A percentile compares a stretch with the other conserved stretches of the same genome.
Evolutionary conservation across 148 eudicot species (phyloP).

Genomic region (Chenopodium quinoa): DNA sequence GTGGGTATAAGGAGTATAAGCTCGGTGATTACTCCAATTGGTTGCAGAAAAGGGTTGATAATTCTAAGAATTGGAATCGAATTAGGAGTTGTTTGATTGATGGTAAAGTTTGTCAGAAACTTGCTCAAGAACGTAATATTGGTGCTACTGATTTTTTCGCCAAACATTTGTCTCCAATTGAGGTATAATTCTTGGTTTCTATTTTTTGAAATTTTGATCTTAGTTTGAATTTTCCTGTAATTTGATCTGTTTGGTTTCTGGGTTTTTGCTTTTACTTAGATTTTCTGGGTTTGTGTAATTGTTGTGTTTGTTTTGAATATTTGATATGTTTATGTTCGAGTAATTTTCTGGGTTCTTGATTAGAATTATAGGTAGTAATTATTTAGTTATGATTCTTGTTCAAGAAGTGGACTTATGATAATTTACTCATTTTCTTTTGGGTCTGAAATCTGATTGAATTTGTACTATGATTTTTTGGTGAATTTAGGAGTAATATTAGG

Average conservation of each 20-base stretch:
- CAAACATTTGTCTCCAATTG: slow-evolving; percentile 58
- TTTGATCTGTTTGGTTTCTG: not conserved
- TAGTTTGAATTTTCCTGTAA: not conserved
- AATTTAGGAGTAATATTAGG: not conserved
- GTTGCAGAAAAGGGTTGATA: slow-evolving; percentile 76
- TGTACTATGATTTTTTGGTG: not conserved
- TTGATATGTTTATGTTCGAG: not conserved
- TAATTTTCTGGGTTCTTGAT: slow-evolving; percentile 5
- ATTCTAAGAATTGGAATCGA: slow-evolving; percentile 59
- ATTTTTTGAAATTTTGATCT: not conserved
- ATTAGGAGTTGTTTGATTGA: slow-evolving; percentile 75
- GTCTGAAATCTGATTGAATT: not conserved
- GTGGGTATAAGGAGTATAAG: slow-evolving; percentile 78
- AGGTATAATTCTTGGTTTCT: slow-evolving; percentile 43
- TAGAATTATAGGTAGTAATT: not conserved
- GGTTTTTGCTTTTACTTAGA: not conserved
- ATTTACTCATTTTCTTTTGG: not conserved
- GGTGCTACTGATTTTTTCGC: slow-evolving; percentile 35
- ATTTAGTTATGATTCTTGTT: not conserved
- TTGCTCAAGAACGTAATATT: slow-evolving; percentile 34
- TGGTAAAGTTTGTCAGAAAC: slow-evolving; percentile 67
- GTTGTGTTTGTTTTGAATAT: not conserved
- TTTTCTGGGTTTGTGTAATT: not conserved
- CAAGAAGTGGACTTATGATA: not conserved
- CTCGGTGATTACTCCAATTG: slow-evolving; percentile 86